A percentile compares a stretch with the other conserved stretches of the same genome.
phyloP scores from a whole-genome alignment of 495 filamentous ascomycete genomes.

The Penicillium simplicissimum region DNA sequence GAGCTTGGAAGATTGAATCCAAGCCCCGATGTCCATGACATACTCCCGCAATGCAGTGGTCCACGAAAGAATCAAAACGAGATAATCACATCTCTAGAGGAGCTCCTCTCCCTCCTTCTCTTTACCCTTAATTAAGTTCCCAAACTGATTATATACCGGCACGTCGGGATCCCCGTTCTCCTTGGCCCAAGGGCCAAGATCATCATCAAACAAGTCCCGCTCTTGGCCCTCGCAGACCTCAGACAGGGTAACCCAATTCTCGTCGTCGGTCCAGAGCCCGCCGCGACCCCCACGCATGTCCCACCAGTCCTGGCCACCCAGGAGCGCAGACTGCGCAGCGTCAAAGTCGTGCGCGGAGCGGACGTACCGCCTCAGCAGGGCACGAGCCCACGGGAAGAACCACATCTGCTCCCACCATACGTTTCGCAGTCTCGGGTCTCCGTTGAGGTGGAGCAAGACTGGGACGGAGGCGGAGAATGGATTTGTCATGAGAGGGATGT shows the following conservation, averaged over 20 bases:
- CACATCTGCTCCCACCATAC: slow-evolving; percentile 59
- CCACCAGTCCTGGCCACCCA: slow-evolving; percentile 55
- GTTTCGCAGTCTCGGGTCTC: slow-evolving; percentile 40
- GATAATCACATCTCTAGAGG: background rate
- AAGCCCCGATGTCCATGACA: background rate
- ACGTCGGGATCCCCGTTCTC: slow-evolving; percentile 69
- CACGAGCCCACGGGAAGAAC: slow-evolving; percentile 54
- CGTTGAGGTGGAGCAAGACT: slow-evolving; percentile 52
- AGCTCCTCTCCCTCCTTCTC: slow-evolving; percentile 15
- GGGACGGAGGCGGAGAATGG: slow-evolving; percentile 50
- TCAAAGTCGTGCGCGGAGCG: slow-evolving; percentile 45
- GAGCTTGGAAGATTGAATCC: background rate
- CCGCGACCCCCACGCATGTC: slow-evolving; percentile 56
- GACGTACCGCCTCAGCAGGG: slow-evolving; percentile 52
- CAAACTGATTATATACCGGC: slow-evolving; percentile 47
- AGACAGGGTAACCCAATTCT: slow-evolving; percentile 53
- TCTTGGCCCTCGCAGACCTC: slow-evolving; percentile 57
- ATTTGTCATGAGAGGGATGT: slow-evolving; percentile 57
- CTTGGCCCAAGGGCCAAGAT: slow-evolving; percentile 47
- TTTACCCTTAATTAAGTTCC: slow-evolving; percentile 44
- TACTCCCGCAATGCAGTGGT: background rate
- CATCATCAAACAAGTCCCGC: slow-evolving; percentile 51
- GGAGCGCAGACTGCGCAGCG: slow-evolving; percentile 44
- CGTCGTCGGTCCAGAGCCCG: slow-evolving; percentile 60
- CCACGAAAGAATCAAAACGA: background rate